Evolutionary conservation across 768 basidiomycete species (phyloP).

Genomic region (Pulveroboletus ravenelii): DNA sequence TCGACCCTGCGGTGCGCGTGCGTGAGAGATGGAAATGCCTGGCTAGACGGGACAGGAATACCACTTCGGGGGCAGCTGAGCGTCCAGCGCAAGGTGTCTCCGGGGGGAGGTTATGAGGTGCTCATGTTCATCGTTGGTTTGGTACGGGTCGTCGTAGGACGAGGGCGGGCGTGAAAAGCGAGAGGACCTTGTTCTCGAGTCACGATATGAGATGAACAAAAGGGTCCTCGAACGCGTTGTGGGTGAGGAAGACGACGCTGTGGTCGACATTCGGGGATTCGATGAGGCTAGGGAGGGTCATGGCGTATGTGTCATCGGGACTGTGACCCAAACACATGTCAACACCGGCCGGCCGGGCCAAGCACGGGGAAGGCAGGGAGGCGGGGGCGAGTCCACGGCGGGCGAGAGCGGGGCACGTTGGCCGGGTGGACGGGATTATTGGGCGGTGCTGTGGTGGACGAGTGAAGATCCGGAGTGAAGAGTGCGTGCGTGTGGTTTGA

Average conservation of each 20-base stretch:
- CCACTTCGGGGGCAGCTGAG: conserved; percentile 83
- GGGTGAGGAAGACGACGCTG: conserved; percentile 31
- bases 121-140: conserved; percentile 52
- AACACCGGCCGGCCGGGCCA: conserved; percentile 15
- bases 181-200: conserved; percentile 52
- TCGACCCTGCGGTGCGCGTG: conserved; percentile 66
- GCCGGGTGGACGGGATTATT: neutral
- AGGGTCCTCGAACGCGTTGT: conserved; percentile 85
- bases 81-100: conserved; percentile 50
- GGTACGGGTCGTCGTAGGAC: conserved; percentile 46
- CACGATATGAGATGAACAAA: conserved; percentile 90
- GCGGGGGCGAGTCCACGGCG: neutral
- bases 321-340: conserved; percentile 17
- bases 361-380: no score
- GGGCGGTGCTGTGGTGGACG: neutral
- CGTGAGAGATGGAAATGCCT: conserved; percentile 9
- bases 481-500: neutral
- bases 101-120: conserved; percentile 47
- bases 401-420: neutral
- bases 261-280: conserved; percentile 29
- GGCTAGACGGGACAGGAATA: conserved; percentile 27
- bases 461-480: neutral
- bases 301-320: conserved; percentile 17
- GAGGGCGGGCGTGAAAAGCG: conserved; percentile 39
- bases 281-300: conserved; percentile 4